Conservation (phyloP, 495 filamentous ascomycete species). For the Lophiostoma macrostomum region DNA sequence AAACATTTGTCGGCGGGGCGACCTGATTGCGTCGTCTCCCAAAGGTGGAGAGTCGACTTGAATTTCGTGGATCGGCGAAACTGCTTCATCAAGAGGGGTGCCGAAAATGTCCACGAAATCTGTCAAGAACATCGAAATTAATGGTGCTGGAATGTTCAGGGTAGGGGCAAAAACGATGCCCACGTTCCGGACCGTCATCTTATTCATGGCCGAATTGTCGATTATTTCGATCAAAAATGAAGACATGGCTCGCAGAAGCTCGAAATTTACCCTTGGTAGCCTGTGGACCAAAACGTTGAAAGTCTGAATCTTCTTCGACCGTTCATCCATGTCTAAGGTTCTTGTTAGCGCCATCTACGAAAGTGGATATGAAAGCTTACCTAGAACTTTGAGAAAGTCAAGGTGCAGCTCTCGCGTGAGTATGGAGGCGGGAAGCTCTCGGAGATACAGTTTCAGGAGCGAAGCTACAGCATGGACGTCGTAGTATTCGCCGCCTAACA, state of each 20-base stretch:
- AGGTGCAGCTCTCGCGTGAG: constrained; percentile 86
- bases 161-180: constrained; percentile 99
- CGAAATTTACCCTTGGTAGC: constrained; percentile 74
- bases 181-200: constrained; percentile 97
- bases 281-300: constrained; percentile 80
- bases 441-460: constrained; percentile 87
- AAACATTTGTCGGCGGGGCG: constrained; percentile 67
- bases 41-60: constrained; percentile 45
- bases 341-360: constrained; percentile 17
- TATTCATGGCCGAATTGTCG: constrained; percentile 85
- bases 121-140: constrained; percentile 90
- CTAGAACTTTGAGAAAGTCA: constrained; percentile 82
- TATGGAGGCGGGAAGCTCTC: constrained; percentile 86
- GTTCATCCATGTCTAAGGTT: constrained; percentile 60
- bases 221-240: constrained; percentile 85
- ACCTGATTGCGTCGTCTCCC: constrained; percentile 60
- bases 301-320: constrained; percentile 73
- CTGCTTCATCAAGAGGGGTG: constrained; percentile 58
- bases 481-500: constrained; percentile 82
- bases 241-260: constrained; percentile 76
- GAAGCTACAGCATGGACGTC: constrained; percentile 96
- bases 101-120: constrained; percentile 87
- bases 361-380: constrained; percentile 47
- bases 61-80: constrained; percentile 47
- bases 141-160: constrained; percentile 90